Conservation (phyloP, 169 alveolate genomes). For the Amoebophrya sp. region DNA sequence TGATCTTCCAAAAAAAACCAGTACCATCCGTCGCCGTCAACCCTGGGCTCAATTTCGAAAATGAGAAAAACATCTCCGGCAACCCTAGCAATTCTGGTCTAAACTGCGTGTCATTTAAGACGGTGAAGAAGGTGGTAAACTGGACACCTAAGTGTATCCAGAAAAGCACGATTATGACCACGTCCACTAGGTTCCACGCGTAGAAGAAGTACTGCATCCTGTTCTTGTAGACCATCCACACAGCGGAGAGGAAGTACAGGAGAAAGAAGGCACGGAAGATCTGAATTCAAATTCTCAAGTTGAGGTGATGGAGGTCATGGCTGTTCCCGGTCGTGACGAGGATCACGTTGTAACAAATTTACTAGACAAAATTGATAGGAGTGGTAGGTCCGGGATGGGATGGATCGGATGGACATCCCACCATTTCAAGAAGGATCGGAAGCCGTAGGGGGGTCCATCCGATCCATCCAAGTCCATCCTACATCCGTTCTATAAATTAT, state of each 20-base stretch:
- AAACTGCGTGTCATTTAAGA: neutral
- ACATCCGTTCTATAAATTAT: too few species aligned
- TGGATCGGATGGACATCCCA: too few species aligned
- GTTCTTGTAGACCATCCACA: neutral
- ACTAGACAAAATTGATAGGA: too few species aligned
- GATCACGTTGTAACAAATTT: too few species aligned
- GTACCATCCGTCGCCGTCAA: neutral
- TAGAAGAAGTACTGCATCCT: neutral
- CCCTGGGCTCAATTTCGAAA: neutral
- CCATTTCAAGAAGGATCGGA: too few species aligned
- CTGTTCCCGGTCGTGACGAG: too few species aligned
- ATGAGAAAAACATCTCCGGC: neutral
- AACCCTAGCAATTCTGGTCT: neutral
- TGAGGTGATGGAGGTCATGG: too few species aligned
- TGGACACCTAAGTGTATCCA: neutral
- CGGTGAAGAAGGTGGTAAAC: neutral
- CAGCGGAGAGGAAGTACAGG: slow-evolving; percentile 14
- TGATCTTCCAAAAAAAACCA: too few species aligned
- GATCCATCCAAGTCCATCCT: too few species aligned
- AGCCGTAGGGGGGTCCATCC: too few species aligned
- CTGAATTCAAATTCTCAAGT: too few species aligned
- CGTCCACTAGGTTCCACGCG: slow-evolving; percentile 22
- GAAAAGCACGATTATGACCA: neutral
- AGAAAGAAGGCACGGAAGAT: neutral
- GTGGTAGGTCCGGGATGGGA: too few species aligned